A percentile compares a stretch with the other conserved stretches of the same genome.
phyloP scores from a whole-genome alignment of 2,329 filamentous ascomycete species.

The Trichoderma atrobrunneum region DNA sequence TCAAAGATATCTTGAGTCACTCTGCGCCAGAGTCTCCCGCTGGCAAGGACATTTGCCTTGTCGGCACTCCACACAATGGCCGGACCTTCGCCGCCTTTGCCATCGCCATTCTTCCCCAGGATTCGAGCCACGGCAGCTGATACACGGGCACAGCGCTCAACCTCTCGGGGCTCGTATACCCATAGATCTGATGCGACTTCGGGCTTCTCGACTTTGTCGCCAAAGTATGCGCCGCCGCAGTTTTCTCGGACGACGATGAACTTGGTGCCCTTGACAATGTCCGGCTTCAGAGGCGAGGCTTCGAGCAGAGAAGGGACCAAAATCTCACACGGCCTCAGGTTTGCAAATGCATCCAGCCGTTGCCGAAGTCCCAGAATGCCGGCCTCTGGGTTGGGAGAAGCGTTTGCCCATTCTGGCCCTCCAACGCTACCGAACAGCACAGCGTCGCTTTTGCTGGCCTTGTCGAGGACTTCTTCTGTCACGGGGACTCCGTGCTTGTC shows the following conservation, averaged over 20 bases:
- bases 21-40: conserved; percentile 47
- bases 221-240: conserved; percentile 50
- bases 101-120: conserved; percentile 26
- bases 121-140: conserved; percentile 43
- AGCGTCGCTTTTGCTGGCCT: conserved; percentile 41
- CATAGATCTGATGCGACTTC: conserved; percentile 47
- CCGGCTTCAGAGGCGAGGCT: conserved; percentile 44
- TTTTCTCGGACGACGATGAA: conserved; percentile 51
- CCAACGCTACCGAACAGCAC: conserved; percentile 48
- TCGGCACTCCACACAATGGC: conserved; percentile 47
- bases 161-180: conserved; percentile 44
- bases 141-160: conserved; percentile 47
- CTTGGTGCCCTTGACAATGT: conserved; percentile 44
- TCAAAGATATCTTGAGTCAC: conserved; percentile 41
- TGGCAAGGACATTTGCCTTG: conserved; percentile 54
- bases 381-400: conserved; percentile 43
- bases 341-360: conserved; percentile 47
- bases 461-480: conserved; percentile 42
- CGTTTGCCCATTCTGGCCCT: conserved; percentile 45
- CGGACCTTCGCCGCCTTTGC: conserved; percentile 31
- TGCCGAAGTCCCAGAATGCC: conserved; percentile 42
- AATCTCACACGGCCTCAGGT: conserved; percentile 48
- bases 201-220: conserved; percentile 43
- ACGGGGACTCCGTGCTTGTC: conserved; percentile 43
- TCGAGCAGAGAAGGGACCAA: conserved; percentile 41